Evolutionary conservation across 75 land plant species (phyloP).

Genomic region (Ceratopteris richardii): DNA sequence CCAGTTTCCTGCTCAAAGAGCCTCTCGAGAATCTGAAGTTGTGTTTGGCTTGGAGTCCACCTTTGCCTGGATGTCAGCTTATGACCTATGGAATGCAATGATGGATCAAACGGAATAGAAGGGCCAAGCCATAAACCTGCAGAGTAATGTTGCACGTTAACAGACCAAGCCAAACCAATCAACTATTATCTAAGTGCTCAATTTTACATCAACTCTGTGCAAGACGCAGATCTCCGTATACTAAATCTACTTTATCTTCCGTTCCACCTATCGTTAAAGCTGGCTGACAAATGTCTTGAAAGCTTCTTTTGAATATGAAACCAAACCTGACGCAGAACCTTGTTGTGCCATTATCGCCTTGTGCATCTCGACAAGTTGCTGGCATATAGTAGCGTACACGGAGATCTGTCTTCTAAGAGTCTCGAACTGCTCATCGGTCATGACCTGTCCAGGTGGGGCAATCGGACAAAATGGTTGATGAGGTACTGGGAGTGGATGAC

Average conservation of each 20-base stretch:
- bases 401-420: conserved; percentile 68
- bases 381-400: conserved; percentile 76
- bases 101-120: conserved; percentile 10
- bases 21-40: conserved; percentile 40
- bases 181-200: too few species aligned
- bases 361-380: conserved; percentile 87
- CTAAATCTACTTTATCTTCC: too few species aligned
- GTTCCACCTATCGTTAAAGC: too few species aligned
- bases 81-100: conserved; percentile 17
- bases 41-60: conserved; percentile 43
- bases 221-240: too few species aligned
- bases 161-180: background rate
- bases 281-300: too few species aligned
- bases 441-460: conserved; percentile 43
- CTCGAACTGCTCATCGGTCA: conserved; percentile 94
- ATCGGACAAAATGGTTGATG: background rate
- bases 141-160: background rate
- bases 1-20: conserved; percentile 32
- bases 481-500: background rate
- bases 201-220: too few species aligned
- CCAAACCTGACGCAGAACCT: conserved; percentile 39
- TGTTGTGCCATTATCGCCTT: conserved; percentile 60
- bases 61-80: conserved; percentile 36
- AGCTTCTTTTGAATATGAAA: too few species aligned
- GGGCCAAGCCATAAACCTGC: too few species aligned